A percentile compares a stretch with the other conserved stretches of the same genome.
These are phyloP conservation scores for Auxenochlorella pyrenoidosa DNA, from an alignment of 139 green algal species.

Conservation along the genomic window DNA sequence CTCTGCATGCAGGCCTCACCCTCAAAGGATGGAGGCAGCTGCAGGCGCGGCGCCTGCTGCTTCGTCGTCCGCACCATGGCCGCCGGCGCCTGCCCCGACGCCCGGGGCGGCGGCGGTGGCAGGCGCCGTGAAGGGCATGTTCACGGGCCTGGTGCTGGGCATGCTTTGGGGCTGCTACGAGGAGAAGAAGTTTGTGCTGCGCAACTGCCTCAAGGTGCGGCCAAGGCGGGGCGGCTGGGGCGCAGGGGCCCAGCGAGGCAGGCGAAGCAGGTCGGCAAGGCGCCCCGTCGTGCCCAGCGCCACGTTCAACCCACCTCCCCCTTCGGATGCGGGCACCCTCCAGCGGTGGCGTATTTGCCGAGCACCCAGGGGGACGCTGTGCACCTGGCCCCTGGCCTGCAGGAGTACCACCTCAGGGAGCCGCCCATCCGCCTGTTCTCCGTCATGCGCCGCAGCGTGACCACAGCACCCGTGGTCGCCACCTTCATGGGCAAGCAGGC, in stretches of 20 bases:
- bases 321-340: too few species aligned
- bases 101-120: neutral
- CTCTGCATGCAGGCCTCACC: too few species aligned
- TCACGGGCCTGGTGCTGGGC: conserved; percentile 7
- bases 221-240: too few species aligned
- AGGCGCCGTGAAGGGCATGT: neutral
- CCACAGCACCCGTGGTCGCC: conserved; percentile 10
- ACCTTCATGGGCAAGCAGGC: neutral
- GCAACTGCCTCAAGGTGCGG: neutral
- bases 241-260: too few species aligned
- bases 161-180: conserved; percentile 10
- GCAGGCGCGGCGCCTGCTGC: neutral
- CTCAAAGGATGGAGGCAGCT: neutral
- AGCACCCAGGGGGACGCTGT: neutral
- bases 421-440: conserved; percentile 7
- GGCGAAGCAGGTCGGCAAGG: too few species aligned
- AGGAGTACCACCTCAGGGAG: conserved; percentile 12
- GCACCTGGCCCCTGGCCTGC: neutral
- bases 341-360: too few species aligned
- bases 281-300: too few species aligned
- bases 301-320: too few species aligned
- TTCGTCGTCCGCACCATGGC: neutral
- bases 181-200: conserved; percentile 10
- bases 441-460: conserved; percentile 6
- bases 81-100: neutral